Conservation (phyloP, 805 yeast species). For the Wickerhamomyces alni region DNA sequence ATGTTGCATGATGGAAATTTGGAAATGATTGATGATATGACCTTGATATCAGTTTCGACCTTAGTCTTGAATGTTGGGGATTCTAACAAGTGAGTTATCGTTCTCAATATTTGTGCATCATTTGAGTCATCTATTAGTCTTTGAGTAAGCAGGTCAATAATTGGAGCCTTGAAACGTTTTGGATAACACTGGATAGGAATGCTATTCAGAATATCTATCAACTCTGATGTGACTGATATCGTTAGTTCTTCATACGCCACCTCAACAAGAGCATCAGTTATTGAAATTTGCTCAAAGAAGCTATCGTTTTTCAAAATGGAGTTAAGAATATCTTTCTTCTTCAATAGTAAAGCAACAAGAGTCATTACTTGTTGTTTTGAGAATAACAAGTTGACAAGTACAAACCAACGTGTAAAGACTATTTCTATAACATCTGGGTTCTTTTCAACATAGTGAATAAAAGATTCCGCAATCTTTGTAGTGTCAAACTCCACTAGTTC, state of each 20-base stretch:
- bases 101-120: constrained; percentile 11
- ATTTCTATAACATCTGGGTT: constrained; percentile 14
- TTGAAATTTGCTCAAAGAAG: constrained; percentile 39
- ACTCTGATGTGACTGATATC: neutral
- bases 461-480: constrained; percentile 11
- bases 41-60: constrained; percentile 38
- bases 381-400: constrained; percentile 35
- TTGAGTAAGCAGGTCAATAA: constrained; percentile 19
- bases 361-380: constrained; percentile 22
- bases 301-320: constrained; percentile 31
- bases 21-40: constrained; percentile 17
- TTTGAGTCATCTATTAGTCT: constrained; percentile 2
- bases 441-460: constrained; percentile 21
- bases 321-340: constrained; percentile 15
- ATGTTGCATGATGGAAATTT: constrained; percentile 19
- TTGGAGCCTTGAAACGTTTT: constrained; percentile 27
- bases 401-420: constrained; percentile 49
- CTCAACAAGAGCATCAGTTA: constrained; percentile 28
- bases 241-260: neutral
- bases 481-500: constrained; percentile 35
- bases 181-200: constrained; percentile 48
- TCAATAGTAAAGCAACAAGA: constrained; percentile 27
- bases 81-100: constrained; percentile 34
- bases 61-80: constrained; percentile 50
- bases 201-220: constrained; percentile 6